Conservation (phyloP, 495 filamentous ascomycete genomes). For the Chaetomium tenue region DNA sequence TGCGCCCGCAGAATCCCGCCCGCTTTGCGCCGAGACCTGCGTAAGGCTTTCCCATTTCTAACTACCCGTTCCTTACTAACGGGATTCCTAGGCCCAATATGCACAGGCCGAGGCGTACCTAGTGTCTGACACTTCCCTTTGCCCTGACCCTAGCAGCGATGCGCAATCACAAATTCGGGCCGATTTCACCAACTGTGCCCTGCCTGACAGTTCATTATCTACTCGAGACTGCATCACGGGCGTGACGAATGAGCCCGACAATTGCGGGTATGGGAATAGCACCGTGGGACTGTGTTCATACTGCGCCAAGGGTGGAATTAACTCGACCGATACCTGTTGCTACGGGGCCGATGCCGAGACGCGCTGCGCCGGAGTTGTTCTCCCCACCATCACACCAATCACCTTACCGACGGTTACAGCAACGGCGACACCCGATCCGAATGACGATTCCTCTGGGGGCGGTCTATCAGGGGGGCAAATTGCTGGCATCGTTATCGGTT, state of each 20-base stretch:
- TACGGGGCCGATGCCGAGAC: conserved; percentile 68
- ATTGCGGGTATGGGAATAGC: conserved; percentile 86
- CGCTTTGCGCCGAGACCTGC: conserved; percentile 89
- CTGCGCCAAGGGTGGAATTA: conserved; percentile 76
- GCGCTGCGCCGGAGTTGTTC: conserved; percentile 67
- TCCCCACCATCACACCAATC: conserved; percentile 73
- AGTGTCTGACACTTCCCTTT: conserved; percentile 68
- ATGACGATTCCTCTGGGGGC: conserved; percentile 37
- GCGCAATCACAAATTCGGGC: conserved; percentile 78
- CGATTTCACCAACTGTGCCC: conserved; percentile 86
- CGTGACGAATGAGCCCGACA: conserved; percentile 72
- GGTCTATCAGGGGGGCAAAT: conserved; percentile 80
- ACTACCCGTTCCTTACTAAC: conserved; percentile 29
- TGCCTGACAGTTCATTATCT: conserved; percentile 72
- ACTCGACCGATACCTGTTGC: conserved; percentile 95
- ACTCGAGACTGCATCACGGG: conserved; percentile 72
- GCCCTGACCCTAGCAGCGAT: conserved; percentile 59
- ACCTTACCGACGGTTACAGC: conserved; percentile 50
- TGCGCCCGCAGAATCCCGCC: conserved; percentile 59
- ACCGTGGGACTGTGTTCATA: conserved; percentile 82
- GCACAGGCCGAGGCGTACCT: conserved; percentile 87
- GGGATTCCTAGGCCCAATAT: conserved; percentile 61
- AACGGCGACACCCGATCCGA: conserved; percentile 44
- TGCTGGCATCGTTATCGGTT: conserved; percentile 85
- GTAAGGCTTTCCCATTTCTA: conserved; percentile 43